phyloP scores from a whole-genome alignment of 192 early-diverging fungal species.

The Rhizoclosmatium globosum region DNA sequence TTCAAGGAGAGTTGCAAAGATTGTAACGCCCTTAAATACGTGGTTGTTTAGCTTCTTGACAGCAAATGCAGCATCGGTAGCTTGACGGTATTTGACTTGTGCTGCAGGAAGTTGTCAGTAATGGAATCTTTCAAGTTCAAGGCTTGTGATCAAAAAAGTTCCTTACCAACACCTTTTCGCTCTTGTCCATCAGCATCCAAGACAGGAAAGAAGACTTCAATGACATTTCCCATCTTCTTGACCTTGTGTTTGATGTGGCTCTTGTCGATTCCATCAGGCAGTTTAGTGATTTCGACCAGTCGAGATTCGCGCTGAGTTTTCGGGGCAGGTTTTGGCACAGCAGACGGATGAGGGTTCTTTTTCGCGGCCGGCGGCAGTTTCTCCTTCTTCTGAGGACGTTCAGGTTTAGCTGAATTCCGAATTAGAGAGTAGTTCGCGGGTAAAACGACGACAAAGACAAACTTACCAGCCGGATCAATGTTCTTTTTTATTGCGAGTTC shows the following conservation, averaged over 20 bases:
- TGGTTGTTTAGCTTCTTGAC: conserved; percentile 73
- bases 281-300: conserved; percentile 63
- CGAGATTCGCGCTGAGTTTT: conserved; percentile 13
- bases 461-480: conserved; percentile 18
- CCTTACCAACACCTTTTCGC: background rate
- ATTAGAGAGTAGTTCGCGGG: background rate
- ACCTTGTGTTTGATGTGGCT: conserved; percentile 82
- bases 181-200: conserved; percentile 50
- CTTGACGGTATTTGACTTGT: conserved; percentile 54
- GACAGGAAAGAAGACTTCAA: conserved; percentile 71
- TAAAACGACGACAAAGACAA: background rate
- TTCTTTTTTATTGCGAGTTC: conserved; percentile 78
- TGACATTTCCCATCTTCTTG: conserved; percentile 65
- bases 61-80: conserved; percentile 62
- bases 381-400: background rate
- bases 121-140: background rate
- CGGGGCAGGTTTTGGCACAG: conserved; percentile 20
- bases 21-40: conserved; percentile 74
- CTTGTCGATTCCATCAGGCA: conserved; percentile 67
- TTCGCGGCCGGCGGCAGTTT: conserved; percentile 46
- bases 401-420: conserved; percentile 4
- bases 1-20: conserved; percentile 40
- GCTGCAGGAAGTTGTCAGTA: conserved; percentile 38
- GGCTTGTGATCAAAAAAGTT: background rate
- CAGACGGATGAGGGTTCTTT: conserved; percentile 46